A percentile compares a stretch with the other conserved stretches of the same genome.
Evolutionary conservation across 768 basidiomycete genomes (phyloP).

Genomic region (Udeniomyces megalosporus): DNA sequence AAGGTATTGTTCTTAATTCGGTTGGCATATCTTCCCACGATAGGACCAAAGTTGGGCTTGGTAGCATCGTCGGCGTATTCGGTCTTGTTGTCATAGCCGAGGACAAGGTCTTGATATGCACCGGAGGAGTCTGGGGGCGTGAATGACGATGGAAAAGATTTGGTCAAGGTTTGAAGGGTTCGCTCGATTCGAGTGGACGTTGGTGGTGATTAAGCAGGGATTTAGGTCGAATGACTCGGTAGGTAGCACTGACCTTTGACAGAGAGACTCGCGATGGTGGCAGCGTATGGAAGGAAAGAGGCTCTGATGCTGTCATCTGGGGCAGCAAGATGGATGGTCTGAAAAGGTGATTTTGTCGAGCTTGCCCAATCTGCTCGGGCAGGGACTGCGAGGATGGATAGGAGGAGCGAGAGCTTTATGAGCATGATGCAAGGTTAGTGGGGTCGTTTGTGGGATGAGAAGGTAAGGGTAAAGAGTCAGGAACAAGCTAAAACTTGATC

Average conservation of each 20-base stretch:
- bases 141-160: background rate
- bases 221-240: too few relatives aligned
- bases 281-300: constrained; percentile 6
- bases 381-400: background rate
- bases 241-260: background rate
- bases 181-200: too few relatives aligned
- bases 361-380: constrained; percentile 6
- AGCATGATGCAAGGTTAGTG: too few relatives aligned
- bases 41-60: constrained; percentile 8
- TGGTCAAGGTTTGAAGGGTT: too few relatives aligned
- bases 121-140: background rate
- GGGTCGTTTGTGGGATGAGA: too few relatives aligned
- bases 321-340: background rate
- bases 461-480: too few relatives aligned
- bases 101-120: background rate
- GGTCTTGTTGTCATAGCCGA: constrained; percentile 10
- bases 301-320: constrained; percentile 1
- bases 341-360: constrained; percentile 5
- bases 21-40: constrained; percentile 12
- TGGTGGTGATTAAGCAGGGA: too few relatives aligned
- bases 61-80: background rate
- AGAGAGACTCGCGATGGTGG: background rate
- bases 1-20: constrained; percentile 9
- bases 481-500: too few relatives aligned
- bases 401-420: background rate